Conservation (phyloP, 495 filamentous ascomycete species). For the Geoglossum glabrum region DNA sequence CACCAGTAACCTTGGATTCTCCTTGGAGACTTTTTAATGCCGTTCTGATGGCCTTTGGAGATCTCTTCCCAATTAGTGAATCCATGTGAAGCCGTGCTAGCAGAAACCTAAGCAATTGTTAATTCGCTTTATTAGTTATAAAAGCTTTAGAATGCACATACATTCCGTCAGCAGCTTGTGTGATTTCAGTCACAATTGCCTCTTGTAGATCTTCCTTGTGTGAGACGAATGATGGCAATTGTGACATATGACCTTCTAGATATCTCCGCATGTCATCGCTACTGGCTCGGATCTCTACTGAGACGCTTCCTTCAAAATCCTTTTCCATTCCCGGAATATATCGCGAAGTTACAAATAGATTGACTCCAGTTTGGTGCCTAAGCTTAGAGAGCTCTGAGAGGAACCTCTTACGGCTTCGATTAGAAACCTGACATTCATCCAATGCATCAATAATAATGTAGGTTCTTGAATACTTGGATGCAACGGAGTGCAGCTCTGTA, state of each 20-base stretch:
- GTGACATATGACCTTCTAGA: constrained; percentile 10
- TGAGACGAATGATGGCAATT: constrained; percentile 7
- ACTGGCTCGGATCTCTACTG: constrained; percentile 13
- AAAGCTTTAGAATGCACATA: constrained; percentile 9
- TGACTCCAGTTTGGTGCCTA: constrained; percentile 3
- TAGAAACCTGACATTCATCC: constrained; percentile 15
- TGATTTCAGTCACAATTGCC: constrained; percentile 7
- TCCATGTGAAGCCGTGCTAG: constrained; percentile 29
- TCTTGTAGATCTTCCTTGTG: constrained; percentile 7
- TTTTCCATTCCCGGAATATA: constrained; percentile 8
- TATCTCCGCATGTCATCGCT: constrained; percentile 17
- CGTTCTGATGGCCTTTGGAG: constrained; percentile 14
- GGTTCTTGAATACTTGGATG: not conserved
- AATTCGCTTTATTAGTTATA: constrained; percentile 11
- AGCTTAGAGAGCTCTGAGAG: constrained; percentile 5
- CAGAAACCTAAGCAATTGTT: constrained; percentile 26
- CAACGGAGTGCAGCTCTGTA: not conserved
- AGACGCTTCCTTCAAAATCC: constrained; percentile 5
- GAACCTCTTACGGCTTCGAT: constrained; percentile 5
- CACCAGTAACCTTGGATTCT: not conserved
- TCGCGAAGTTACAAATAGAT: constrained; percentile 17
- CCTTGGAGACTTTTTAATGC: constrained; percentile 19
- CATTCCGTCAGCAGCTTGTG: constrained; percentile 12
- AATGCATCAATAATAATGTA: constrained; percentile 7
- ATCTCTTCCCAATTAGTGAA: constrained; percentile 21